Conservation (phyloP, 441 rosid species). For the Erodium moschatum region DNA sequence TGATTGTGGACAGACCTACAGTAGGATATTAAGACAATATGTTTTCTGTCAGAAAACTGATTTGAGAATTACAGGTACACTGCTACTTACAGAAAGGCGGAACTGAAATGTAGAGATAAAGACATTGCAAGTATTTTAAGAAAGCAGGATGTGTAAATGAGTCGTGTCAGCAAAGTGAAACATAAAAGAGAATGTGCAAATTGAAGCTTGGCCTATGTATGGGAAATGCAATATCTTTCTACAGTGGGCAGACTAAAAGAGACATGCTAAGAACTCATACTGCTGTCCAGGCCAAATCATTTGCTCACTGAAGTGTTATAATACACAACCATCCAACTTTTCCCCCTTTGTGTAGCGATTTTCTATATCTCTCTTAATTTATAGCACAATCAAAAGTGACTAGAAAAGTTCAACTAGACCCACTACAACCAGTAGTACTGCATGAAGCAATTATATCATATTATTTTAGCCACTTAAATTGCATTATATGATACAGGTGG, state of each 20-base stretch:
- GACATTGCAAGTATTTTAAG: not conserved
- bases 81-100: not conserved
- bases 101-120: not conserved
- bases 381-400: not conserved
- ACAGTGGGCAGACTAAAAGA: constrained; percentile 3
- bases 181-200: not conserved
- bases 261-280: not conserved
- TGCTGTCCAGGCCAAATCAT: not conserved
- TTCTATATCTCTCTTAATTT: not conserved
- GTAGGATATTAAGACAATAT: constrained; percentile 19
- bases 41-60: constrained; percentile 13
- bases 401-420: not conserved
- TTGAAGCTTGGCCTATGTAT: not conserved
- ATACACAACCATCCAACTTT: not conserved
- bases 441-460: not conserved
- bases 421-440: not conserved
- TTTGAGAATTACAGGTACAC: not conserved
- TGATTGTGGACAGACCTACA: constrained; percentile 92
- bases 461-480: not conserved
- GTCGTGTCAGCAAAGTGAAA: not conserved
- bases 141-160: not conserved
- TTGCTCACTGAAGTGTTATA: not conserved
- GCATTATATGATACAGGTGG: not conserved
- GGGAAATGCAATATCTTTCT: constrained; percentile 5
- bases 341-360: not conserved